A percentile compares a stretch with the other conserved stretches of the same genome.
These are phyloP conservation scores for Russula earlei DNA, from an alignment of 768 basidiomycete species.

Conservation along the genomic window DNA sequence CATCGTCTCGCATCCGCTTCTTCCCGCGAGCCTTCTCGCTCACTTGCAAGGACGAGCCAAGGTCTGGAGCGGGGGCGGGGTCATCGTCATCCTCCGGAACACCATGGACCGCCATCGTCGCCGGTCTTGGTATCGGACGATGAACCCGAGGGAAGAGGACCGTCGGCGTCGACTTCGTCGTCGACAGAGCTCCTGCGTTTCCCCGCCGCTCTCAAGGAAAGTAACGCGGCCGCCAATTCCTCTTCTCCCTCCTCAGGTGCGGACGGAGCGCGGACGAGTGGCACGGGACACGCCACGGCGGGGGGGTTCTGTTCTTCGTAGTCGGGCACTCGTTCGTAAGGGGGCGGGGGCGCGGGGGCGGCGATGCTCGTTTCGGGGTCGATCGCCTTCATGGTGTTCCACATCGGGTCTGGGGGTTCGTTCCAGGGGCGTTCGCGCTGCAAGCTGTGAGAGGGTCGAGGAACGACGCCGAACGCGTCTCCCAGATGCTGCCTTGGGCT, in stretches of 20 bases:
- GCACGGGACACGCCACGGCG: not conserved
- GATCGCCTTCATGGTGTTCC: not conserved
- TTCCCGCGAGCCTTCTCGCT: slow-evolving; percentile 7
- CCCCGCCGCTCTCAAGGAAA: not conserved
- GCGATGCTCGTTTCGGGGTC: not conserved
- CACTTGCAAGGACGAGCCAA: not conserved
- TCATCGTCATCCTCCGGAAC: not conserved
- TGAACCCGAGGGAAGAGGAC: not conserved
- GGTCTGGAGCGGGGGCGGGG: too few species aligned
- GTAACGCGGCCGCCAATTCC: not conserved
- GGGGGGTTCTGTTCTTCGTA: not conserved
- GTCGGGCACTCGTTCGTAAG: not conserved
- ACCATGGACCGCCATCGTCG: not conserved
- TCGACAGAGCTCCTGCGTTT: not conserved
- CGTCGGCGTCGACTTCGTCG: not conserved
- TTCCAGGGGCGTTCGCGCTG: slow-evolving; percentile 5
- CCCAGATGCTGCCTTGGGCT: not conserved
- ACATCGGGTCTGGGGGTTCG: slow-evolving; percentile 1
- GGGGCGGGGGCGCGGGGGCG: not conserved
- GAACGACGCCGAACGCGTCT: not conserved
- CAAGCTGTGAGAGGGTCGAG: not conserved
- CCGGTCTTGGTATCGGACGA: not conserved
- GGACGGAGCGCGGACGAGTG: not conserved
- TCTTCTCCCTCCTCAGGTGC: not conserved
- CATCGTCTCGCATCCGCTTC: slow-evolving; percentile 6